Conservation (phyloP, 192 early-diverging fungal genomes). For the Rhizophagus sp. region DNA sequence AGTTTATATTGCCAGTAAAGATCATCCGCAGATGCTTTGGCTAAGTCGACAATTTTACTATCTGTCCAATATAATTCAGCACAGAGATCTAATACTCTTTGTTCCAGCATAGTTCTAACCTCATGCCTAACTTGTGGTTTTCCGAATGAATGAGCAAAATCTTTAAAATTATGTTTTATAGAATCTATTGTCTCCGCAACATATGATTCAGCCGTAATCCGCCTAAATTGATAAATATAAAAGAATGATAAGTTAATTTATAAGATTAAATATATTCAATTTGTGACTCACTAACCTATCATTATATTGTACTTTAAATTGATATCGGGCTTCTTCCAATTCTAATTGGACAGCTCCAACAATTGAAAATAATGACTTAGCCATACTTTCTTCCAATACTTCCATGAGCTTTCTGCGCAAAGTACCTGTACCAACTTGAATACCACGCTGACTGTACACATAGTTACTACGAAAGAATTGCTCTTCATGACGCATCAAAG, state of each 20-base stretch:
- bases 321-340: constrained; percentile 93
- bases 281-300: constrained; percentile 64
- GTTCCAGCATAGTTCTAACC: constrained; percentile 89
- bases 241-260: neutral
- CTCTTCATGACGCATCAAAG: constrained; percentile 57
- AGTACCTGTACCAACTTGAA: constrained; percentile 83
- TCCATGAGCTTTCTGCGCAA: constrained; percentile 86
- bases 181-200: constrained; percentile 92
- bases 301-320: constrained; percentile 99
- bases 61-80: constrained; percentile 92
- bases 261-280: neutral
- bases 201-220: constrained; percentile 92
- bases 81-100: constrained; percentile 87
- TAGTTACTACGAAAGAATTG: constrained; percentile 54
- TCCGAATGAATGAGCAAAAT: constrained; percentile 89
- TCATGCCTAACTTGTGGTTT: constrained; percentile 92
- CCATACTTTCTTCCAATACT: constrained; percentile 93
- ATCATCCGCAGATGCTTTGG: constrained; percentile 60
- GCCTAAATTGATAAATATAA: neutral
- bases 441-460: constrained; percentile 61
- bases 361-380: constrained; percentile 74
- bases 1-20: constrained; percentile 85
- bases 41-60: constrained; percentile 64
- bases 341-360: constrained; percentile 93
- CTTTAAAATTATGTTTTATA: constrained; percentile 93